These are phyloP conservation scores for Trypanosoma conorhini DNA, from an alignment of 208 protist genomes.

Conservation along the genomic window DNA sequence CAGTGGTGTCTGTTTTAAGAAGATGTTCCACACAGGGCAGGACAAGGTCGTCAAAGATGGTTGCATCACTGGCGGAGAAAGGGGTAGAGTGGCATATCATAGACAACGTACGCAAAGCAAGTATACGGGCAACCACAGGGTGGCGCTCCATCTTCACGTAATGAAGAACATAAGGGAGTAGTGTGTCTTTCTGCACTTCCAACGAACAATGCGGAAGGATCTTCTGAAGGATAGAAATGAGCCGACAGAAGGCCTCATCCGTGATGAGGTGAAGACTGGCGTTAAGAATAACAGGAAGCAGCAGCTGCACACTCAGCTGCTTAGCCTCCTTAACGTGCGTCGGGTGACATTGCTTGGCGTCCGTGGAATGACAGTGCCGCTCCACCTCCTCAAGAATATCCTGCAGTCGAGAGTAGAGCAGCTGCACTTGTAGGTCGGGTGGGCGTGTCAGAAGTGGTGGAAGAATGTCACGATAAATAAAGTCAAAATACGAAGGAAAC, in stretches of 20 bases:
- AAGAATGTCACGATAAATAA: conserved; percentile 40
- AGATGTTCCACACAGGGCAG: conserved; percentile 50
- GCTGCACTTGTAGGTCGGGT: conserved; percentile 46
- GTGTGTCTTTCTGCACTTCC: conserved; percentile 33
- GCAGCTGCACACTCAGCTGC: conserved; percentile 23
- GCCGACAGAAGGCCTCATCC: conserved; percentile 51
- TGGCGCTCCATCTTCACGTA: conserved; percentile 32
- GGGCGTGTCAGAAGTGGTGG: conserved; percentile 49
- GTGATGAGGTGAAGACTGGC: conserved; percentile 34
- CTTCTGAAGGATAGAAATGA: conserved; percentile 40
- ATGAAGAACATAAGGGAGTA: conserved; percentile 52
- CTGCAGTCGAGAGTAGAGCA: conserved; percentile 36
- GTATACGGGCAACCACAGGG: conserved; percentile 32
- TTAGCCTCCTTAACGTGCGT: conserved; percentile 1
- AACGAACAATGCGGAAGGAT: conserved; percentile 35
- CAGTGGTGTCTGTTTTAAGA: conserved; percentile 14
- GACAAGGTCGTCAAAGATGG: conserved; percentile 61
- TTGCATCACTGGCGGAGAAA: conserved; percentile 34
- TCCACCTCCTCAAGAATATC: conserved; percentile 28
- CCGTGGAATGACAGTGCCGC: background rate
- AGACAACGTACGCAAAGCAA: conserved; percentile 55
- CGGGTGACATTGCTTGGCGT: background rate
- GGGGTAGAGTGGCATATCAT: conserved; percentile 28
- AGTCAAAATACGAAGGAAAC: conserved; percentile 49
- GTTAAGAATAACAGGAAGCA: conserved; percentile 56